A percentile compares a stretch with the other conserved stretches of the same genome.
Evolutionary conservation across 2,329 filamentous ascomycete species (phyloP).

Genomic region (Xylariales sp.): DNA sequence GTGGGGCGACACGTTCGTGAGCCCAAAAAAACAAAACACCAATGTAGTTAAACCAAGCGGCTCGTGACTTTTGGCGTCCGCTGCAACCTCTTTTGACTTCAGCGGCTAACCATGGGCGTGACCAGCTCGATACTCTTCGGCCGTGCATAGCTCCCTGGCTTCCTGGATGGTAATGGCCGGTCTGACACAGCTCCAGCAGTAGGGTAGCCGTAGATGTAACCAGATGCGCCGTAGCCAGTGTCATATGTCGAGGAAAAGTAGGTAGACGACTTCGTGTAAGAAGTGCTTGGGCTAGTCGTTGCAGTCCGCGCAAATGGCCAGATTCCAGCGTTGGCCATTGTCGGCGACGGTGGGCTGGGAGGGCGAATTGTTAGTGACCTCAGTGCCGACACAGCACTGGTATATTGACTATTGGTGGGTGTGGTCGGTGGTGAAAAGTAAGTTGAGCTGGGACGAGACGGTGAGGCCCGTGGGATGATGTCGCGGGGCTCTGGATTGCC

Average conservation of each 20-base stretch:
- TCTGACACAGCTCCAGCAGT: slow-evolving; percentile 33
- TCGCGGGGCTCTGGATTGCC: slow-evolving; percentile 51
- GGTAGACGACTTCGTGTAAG: slow-evolving; percentile 39
- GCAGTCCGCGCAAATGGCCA: slow-evolving; percentile 53
- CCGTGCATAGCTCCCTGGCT: slow-evolving; percentile 49
- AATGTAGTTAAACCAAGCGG: too few relatives aligned
- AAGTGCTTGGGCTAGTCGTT: slow-evolving; percentile 47
- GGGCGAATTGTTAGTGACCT: slow-evolving; percentile 50
- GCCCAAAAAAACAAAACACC: too few relatives aligned
- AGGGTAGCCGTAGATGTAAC: slow-evolving; percentile 32
- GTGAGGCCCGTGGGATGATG: slow-evolving; percentile 60
- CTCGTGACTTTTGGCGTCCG: background rate
- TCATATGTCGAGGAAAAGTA: slow-evolving; percentile 53
- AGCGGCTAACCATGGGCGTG: slow-evolving; percentile 53
- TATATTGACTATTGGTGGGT: slow-evolving; percentile 39
- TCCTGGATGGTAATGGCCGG: slow-evolving; percentile 52
- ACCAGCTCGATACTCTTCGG: slow-evolving; percentile 62
- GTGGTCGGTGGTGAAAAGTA: slow-evolving; percentile 51
- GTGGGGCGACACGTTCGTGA: too few relatives aligned
- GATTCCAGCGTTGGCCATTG: slow-evolving; percentile 35
- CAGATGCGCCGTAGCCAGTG: slow-evolving; percentile 32
- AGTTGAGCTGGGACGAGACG: slow-evolving; percentile 54
- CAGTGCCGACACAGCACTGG: slow-evolving; percentile 51
- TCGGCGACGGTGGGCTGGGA: slow-evolving; percentile 52
- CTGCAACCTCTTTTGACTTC: slow-evolving; percentile 10